Base-by-base conservation (phyloP, 495 filamentous ascomycete genomes). In the Tuber microsphaerosporum region DNA sequence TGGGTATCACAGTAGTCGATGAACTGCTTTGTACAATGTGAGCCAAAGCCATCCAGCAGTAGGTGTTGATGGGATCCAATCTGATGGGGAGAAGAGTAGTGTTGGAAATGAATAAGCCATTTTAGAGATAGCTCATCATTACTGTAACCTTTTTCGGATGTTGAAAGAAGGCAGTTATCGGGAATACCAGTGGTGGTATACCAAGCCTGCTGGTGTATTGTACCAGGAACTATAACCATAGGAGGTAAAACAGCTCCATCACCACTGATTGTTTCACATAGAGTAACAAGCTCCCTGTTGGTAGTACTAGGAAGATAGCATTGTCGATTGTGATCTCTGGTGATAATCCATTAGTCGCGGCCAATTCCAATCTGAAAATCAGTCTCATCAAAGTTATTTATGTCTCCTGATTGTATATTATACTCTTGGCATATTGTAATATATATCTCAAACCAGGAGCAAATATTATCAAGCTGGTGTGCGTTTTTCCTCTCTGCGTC, bases 371-470 rank as follows among this genome's bases (percentile, higher is more conserved):
- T 78, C 0, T 41, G 37, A 69, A 81, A 82, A 1, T 75, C 73
- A 12, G 73, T 79, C 45, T 81, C 73, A 76, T 81, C 76, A 3
- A 81, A 68, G 44, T 81, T 81, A 12, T 69, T 81, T 16, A 75
- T 69, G 46, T 81, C 72, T 1, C 69, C 8, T 12, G 26, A 20
- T 61, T 41, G 12, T 51, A 81, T 79, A 2, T 70, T 44, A 71
- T 76, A 71, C 34, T 75, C 1, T n/a, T 45, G 0, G 22, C 31
- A n/a, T 22, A 72, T 44, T 0, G 43, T n/a, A 14, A 70, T 6
- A 8, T 45, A 73, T n/a, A 41, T 31, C 6, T 71, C 56, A 45
- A 81, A 81, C 79, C 70, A 81, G 45, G 74, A 6, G 22, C 7
- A 3, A 78, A 81, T 81, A 51, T 34, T 20, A 5, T 74, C 72